Evolutionary conservation across 179 eudicot genomes (phyloP), one percentile per base, ranked within the genome.

Genomic region (Beta lomatogona): DNA sequence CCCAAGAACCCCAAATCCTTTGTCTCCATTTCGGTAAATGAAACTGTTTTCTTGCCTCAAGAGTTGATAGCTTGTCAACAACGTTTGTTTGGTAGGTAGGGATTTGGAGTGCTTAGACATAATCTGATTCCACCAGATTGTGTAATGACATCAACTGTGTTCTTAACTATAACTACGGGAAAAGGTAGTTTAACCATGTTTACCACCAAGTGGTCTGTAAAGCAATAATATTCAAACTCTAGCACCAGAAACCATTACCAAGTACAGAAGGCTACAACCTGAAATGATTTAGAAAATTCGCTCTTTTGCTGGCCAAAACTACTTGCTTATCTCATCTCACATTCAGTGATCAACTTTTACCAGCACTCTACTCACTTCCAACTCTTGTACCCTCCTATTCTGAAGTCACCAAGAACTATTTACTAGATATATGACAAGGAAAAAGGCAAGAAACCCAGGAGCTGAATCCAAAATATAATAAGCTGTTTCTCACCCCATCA

Each of bases 11-110:
- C 92, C 89, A 53, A 94, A 85, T 73, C 92, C 96, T 85, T 84
- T 92, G 28, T 86, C 94, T 65, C 93, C 97, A 66, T 93, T 93
- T 78, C 83, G 89, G 58, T 87, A 83, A 81, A 61, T 22, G 53
- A 57, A 52, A 22, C 3, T 9, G 41, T 45, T 73, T 76, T 75
- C 44, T 74, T 82, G 76, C 53, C 54, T 53, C 15, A 22, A 45
- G 5, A 75, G 75, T 52, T 64, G 80, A 77, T 78, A 83, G 77
- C 46, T 58, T 59, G 71, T 80, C 68, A 80, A 83, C 82, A 66
- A 64, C 21, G 10, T 67, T 64, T 68, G 28, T 6, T 64, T 61
- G 25, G 75, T 82, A 65, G 54, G 59, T 81, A 78, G 80, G 75
- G 81, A 52, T 83, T 81, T 83, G 70, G 77, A 64, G 85, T 83